Percentiles rank a stretch among this genome's conserved stretches.
Conservation (phyloP, 2,329 filamentous ascomycete genomes). For the Beauveria rudraprayagi region DNA sequence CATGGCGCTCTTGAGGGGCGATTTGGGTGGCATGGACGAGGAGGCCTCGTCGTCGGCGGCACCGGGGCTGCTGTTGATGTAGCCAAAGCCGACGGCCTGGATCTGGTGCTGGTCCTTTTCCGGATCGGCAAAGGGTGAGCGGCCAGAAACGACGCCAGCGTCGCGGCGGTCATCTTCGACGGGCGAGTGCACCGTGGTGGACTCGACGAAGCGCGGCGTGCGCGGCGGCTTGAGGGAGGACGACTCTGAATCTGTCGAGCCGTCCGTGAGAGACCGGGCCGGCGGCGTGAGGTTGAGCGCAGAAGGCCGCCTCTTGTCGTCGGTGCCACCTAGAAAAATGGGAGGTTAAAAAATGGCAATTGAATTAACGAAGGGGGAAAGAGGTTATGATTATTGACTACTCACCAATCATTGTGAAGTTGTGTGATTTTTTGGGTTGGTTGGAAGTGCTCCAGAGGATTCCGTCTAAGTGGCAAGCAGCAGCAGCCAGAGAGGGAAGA, state of each 20-base stretch:
- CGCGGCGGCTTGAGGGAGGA: slow-evolving; percentile 58
- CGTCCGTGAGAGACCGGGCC: slow-evolving; percentile 39
- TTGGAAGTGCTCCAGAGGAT: not conserved
- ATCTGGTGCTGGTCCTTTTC: slow-evolving; percentile 51
- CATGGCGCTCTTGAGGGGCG: slow-evolving; percentile 80
- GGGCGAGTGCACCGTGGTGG: slow-evolving; percentile 70
- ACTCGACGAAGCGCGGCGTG: slow-evolving; percentile 73
- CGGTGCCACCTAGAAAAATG: slow-evolving; percentile 23
- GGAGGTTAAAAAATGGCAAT: not conserved
- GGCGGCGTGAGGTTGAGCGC: slow-evolving; percentile 47
- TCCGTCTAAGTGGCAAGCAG: not conserved
- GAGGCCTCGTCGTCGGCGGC: slow-evolving; percentile 49
- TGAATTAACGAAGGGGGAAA: not conserved
- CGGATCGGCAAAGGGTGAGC: slow-evolving; percentile 52
- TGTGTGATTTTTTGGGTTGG: not conserved
- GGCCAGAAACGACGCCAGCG: slow-evolving; percentile 1
- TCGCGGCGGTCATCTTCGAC: slow-evolving; percentile 41
- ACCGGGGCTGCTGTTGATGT: slow-evolving; percentile 55
- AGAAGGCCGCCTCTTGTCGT: slow-evolving; percentile 49
- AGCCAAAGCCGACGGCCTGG: slow-evolving; percentile 86
- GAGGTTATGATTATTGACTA: slow-evolving; percentile 9
- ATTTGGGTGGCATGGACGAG: slow-evolving; percentile 56
- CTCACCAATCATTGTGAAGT: slow-evolving; percentile 6
- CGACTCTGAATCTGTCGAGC: slow-evolving; percentile 45
- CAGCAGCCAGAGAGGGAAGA: not conserved